Conservation (phyloP, 345 rosid species). For the Lumnitzera littorea region DNA sequence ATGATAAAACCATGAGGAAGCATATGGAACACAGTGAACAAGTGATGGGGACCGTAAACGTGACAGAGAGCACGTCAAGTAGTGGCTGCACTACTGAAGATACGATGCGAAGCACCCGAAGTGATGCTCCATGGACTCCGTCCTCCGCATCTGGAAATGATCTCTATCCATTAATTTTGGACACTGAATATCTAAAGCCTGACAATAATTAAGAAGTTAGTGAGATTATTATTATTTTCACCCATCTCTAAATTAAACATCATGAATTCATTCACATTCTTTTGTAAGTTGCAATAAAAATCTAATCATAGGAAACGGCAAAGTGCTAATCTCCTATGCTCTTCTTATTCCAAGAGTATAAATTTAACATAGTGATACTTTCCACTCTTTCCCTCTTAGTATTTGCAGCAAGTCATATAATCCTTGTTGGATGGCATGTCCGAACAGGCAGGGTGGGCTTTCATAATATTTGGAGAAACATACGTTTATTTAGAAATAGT, state of each 20-base stretch:
- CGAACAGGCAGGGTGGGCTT: too few species aligned
- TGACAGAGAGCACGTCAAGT: background rate
- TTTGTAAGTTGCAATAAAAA: background rate
- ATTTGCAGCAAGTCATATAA: too few species aligned
- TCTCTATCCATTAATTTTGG: conserved; percentile 11
- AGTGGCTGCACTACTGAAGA: background rate
- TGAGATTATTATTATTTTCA: background rate
- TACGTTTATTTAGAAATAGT: too few species aligned
- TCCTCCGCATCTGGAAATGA: conserved; percentile 9
- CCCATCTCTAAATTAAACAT: background rate
- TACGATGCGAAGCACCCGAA: background rate
- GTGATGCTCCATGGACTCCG: conserved; percentile 3
- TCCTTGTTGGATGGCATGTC: too few species aligned
- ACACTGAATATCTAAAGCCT: conserved; percentile 1
- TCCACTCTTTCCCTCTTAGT: too few species aligned
- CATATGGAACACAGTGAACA: conserved; percentile 4
- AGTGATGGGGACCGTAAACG: background rate
- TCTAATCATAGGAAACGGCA: too few species aligned
- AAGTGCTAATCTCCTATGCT: too few species aligned
- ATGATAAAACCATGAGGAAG: conserved; percentile 9
- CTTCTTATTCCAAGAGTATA: too few species aligned
- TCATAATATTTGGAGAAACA: too few species aligned
- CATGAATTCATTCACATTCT: background rate
- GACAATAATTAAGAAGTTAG: background rate
- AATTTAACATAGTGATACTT: too few species aligned